Evolutionary conservation across 2,329 filamentous ascomycete genomes (phyloP).

Genomic region (Fusarium anguioides): DNA sequence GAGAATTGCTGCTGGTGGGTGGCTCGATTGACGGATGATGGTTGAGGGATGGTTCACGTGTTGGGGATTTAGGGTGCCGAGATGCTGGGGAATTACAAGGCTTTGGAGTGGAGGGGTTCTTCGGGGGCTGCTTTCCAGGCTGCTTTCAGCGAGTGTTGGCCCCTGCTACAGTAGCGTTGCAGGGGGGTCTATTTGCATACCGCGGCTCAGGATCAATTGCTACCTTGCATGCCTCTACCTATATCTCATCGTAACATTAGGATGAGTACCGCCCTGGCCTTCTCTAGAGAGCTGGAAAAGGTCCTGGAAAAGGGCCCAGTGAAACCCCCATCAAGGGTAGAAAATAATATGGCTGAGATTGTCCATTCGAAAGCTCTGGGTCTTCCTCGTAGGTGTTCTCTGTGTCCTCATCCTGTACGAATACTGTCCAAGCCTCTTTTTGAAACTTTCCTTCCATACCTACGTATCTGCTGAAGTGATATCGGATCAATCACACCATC

Average conservation of each 20-base stretch:
- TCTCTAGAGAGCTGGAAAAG: no score
- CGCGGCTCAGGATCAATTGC: no score
- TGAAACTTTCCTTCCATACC: not conserved
- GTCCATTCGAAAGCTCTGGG: not conserved
- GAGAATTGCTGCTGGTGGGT: conserved; percentile 28
- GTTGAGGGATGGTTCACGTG: conserved; percentile 47
- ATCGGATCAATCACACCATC: conserved; percentile 4
- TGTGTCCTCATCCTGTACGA: no score
- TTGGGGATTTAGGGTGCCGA: conserved; percentile 45
- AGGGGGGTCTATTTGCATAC: not conserved
- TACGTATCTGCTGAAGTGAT: conserved; percentile 4
- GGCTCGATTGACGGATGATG: conserved; percentile 42
- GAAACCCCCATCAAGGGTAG: no score
- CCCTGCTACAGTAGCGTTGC: conserved; percentile 19
- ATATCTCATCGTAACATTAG: not conserved
- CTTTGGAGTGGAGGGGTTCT: conserved; percentile 1
- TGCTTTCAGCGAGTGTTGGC: not conserved
- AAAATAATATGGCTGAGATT: no score
- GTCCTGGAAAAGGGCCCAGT: no score
- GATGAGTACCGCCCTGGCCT: not conserved
- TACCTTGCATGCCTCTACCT: not conserved
- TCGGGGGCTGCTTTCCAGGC: conserved; percentile 18
- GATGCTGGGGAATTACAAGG: conserved; percentile 32
- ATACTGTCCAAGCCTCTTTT: not conserved
- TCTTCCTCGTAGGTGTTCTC: no score